Base-by-base conservation (phyloP, 768 basidiomycete species). In the Lentinus brumalis region DNA sequence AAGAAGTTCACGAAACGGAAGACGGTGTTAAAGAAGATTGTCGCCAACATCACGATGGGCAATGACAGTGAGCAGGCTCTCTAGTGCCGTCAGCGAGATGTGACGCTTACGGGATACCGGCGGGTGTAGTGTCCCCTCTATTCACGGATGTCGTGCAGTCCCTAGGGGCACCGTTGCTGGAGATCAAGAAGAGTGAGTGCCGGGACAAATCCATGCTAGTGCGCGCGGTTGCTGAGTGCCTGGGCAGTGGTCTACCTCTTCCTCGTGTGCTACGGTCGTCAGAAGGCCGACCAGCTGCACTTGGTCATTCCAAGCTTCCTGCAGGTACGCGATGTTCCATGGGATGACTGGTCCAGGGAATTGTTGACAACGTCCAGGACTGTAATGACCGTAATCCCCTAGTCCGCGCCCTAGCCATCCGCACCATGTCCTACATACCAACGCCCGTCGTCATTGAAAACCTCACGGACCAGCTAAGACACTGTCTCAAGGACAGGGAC, bases 21-120 rank as follows among this genome's bases (percentile, higher is more conserved):
- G 83, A 95, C 86, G 0, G 90, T 93, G 18, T 77, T 98, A 68
- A 98, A 99, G 84, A 96, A 96, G 80, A 90, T 98, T 61, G 94
- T 98, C 12, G 97, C 97, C 44, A 98, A 98, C 75, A 98, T 98
- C 75, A 99, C 97, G 4, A 98, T 99, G 96, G 97, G 97, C 46
- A 97, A 95, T 71, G 96, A 98, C 76, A 96, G 96, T 97, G 72
- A 77, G 94, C 86, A 73, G 56, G 53, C 30, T 57, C 51, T 66
- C 65, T 49, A 66, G 57, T 47, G 57, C 45, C 49, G 56, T 49
- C 32, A 12, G 29, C 14, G 3, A 39, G 21, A 26, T 49, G 46
- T 6, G 32, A 53, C 56, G 53, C 57, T 65, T 61, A 66, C 64
- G 64, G 50, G 61, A 54, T 68, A 62, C 53, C 39, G 57, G 50